Evolutionary conservation across 805 yeast genomes (phyloP).

Genomic region (Lipomyces sp.): DNA sequence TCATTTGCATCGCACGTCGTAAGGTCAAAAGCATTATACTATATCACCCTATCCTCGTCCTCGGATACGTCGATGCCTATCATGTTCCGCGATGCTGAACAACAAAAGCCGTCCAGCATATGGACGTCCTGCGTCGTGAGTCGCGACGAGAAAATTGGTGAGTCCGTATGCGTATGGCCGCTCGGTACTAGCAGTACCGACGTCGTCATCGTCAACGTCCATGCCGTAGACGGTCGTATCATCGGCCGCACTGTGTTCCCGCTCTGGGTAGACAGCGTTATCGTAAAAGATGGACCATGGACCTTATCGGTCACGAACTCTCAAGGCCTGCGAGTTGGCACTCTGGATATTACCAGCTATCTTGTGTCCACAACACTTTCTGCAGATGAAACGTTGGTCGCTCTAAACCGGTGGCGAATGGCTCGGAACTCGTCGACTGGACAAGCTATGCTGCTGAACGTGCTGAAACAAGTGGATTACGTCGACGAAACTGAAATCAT

Average conservation of each 20-base stretch:
- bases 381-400: constrained; percentile 28
- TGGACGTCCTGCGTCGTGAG: constrained; percentile 65
- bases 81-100: constrained; percentile 17
- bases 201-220: constrained; percentile 58
- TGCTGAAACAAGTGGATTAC: constrained; percentile 44
- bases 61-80: neutral
- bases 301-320: constrained; percentile 9
- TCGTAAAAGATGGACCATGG: constrained; percentile 24
- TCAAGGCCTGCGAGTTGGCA: constrained; percentile 19
- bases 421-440: constrained; percentile 19
- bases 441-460: constrained; percentile 23
- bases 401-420: constrained; percentile 30
- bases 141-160: constrained; percentile 75
- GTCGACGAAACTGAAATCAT: constrained; percentile 60
- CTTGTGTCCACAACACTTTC: constrained; percentile 31
- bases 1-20: constrained; percentile 16
- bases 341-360: constrained; percentile 16
- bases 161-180: constrained; percentile 67
- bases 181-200: constrained; percentile 55
- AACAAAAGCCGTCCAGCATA: constrained; percentile 32
- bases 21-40: constrained; percentile 17
- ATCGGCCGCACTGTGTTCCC: constrained; percentile 63
- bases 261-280: constrained; percentile 42
- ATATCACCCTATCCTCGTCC: constrained; percentile 19
- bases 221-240: constrained; percentile 60